These are phyloP conservation scores for Babesia gibsoni DNA, from an alignment of 169 alveolate species.

Conservation along the genomic window DNA sequence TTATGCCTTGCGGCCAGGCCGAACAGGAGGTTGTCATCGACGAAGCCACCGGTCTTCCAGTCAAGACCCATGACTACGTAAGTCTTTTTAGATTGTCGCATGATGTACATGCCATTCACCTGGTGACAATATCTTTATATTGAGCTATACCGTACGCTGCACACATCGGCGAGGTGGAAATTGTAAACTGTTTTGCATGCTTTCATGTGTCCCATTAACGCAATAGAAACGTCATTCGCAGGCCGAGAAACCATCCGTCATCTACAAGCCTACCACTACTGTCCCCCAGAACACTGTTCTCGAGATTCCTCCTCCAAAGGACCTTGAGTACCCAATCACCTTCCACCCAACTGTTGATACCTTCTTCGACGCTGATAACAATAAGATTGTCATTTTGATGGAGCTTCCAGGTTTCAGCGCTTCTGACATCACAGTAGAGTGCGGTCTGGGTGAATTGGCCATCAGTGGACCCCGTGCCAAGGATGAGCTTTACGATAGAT, in stretches of 20 bases:
- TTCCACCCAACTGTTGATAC: conserved; percentile 77
- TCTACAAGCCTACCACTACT: conserved; percentile 68
- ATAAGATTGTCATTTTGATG: conserved; percentile 65
- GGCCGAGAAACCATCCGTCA: conserved; percentile 73
- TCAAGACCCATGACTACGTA: conserved; percentile 62
- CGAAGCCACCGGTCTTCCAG: conserved; percentile 34
- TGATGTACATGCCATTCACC: too few relatives aligned
- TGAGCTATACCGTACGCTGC: neutral
- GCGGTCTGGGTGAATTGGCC: conserved; percentile 73
- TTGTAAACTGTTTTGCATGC: too few relatives aligned
- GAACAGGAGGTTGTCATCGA: conserved; percentile 57
- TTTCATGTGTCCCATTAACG: neutral
- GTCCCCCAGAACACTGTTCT: conserved; percentile 75
- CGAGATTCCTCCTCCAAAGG: conserved; percentile 75
- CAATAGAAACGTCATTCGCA: neutral
- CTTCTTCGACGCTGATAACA: conserved; percentile 70
- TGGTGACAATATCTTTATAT: too few relatives aligned
- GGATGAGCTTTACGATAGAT: conserved; percentile 75
- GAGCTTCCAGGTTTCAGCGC: conserved; percentile 75
- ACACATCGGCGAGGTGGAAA: too few relatives aligned
- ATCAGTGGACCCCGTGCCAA: conserved; percentile 73
- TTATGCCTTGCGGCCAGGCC: conserved; percentile 54
- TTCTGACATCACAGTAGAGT: conserved; percentile 69
- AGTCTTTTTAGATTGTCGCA: neutral
- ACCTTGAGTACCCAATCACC: conserved; percentile 64